Evolutionary conservation across 805 yeast genomes (phyloP), one percentile per base, ranked within the genome.

Genomic region (Danielia reshetovae): DNA sequence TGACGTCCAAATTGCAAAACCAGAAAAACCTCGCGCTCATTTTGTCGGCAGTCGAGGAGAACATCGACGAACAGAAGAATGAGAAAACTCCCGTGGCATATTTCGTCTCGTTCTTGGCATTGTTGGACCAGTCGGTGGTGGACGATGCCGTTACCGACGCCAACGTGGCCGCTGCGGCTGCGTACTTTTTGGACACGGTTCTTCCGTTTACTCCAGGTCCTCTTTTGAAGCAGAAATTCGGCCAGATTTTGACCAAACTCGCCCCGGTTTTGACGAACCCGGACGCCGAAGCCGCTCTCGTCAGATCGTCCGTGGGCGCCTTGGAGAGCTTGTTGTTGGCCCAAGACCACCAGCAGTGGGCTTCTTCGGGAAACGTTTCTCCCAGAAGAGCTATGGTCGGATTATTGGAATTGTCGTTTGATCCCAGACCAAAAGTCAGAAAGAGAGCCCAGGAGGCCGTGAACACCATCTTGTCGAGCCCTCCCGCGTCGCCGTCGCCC

Each of bases 401-500:
- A 29, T 60, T 89, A 39, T 61, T 89, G 39, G 87, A 85, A 55
- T 70, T 87, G 42, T 77, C 90, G 0, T 62, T 85, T 27, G 97
- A 93, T 59, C 82, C 84, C 29, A 77, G 97, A 55, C 98, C 98
- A 24, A 93, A 93, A 52, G 95, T 93, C 9, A 78, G 98, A 58
- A 86, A 84, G 74, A 81, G 97, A 67, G 95, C 97, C 1, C 83
- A 81, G 51, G 98, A 93, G 38, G 85, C 97, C 2, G 72, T 93
- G n/a, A 62, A 71, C 31, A 72, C 68, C 3, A 65, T 93, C 19
- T 64, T 93, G 40, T 45, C 62, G 2, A 73, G 73, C 42, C 81
- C 85, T 3, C 94, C 96, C 8, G 71, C 83, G 0, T 84, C 88
- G 8, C 90, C 95, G 7, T 70, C 80, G 10, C 72, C 80, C 4